These are phyloP conservation scores for Botryotinia globosa DNA, from an alignment of 2,329 filamentous ascomycete genomes.

Conservation along the genomic window DNA sequence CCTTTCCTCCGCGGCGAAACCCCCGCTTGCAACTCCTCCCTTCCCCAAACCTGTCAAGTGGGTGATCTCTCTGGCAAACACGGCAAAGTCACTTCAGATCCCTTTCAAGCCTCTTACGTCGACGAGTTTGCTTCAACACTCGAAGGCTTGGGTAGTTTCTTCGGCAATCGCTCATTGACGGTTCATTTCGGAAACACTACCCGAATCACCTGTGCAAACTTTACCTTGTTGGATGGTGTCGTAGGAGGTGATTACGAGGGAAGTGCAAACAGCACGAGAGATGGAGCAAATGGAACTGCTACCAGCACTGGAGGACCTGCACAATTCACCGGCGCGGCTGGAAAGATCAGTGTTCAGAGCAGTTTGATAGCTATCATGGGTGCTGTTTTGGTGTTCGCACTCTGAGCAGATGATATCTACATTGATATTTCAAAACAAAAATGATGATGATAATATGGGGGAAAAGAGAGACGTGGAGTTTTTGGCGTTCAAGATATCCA, in stretches of 20 bases:
- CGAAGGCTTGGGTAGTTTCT: slow-evolving; percentile 52
- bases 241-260: neutral
- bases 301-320: slow-evolving; percentile 1
- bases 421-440: neutral
- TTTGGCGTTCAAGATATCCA: slow-evolving; percentile 6
- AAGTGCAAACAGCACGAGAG: neutral
- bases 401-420: neutral
- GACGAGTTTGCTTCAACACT: slow-evolving; percentile 58
- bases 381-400: neutral
- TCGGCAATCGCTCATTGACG: slow-evolving; percentile 63
- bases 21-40: slow-evolving; percentile 55
- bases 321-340: slow-evolving; percentile 15
- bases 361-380: neutral
- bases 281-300: slow-evolving; percentile 5
- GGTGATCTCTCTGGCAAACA: slow-evolving; percentile 76
- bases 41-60: slow-evolving; percentile 67
- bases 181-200: slow-evolving; percentile 63
- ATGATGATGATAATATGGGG: neutral
- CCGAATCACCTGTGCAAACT: slow-evolving; percentile 64
- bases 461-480: neutral
- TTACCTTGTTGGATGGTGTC: slow-evolving; percentile 37
- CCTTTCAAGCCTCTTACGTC: slow-evolving; percentile 50
- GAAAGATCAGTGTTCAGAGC: neutral
- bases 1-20: slow-evolving; percentile 59
- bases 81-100: slow-evolving; percentile 55